Percentiles rank a stretch among this genome's conserved stretches.
These are phyloP conservation scores for Colletotrichum sp. DNA, from an alignment of 2,329 filamentous ascomycete genomes.

Conservation along the genomic window DNA sequence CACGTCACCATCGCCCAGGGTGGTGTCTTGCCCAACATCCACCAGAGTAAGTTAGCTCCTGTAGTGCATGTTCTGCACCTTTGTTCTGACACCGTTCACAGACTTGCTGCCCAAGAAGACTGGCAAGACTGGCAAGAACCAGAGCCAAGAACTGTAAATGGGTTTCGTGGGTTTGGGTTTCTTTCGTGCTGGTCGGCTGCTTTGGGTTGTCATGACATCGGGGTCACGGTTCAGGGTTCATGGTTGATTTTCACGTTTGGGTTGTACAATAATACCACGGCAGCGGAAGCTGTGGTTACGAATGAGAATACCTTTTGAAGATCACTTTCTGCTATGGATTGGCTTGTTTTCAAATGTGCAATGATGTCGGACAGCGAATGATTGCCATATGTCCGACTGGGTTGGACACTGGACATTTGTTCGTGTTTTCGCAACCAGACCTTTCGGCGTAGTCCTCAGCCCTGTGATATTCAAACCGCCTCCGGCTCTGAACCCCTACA, in stretches of 20 bases:
- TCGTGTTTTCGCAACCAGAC: too few relatives aligned
- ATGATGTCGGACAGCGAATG: too few relatives aligned
- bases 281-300: conserved; percentile 57
- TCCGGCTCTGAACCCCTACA: too few relatives aligned
- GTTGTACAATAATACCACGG: conserved; percentile 78
- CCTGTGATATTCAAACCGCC: too few relatives aligned
- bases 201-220: conserved; percentile 82
- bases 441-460: too few relatives aligned
- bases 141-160: conserved; percentile 91
- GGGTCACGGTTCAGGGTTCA: conserved; percentile 81
- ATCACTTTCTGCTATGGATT: conserved; percentile 24
- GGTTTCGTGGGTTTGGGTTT: conserved; percentile 53
- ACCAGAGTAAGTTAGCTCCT: conserved; percentile 76
- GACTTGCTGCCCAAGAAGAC: conserved; percentile 99
- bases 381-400: too few relatives aligned
- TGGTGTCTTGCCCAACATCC: conserved; percentile 96
- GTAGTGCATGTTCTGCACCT: not conserved
- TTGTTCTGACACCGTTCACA: conserved; percentile 51
- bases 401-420: too few relatives aligned
- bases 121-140: conserved; percentile 88
- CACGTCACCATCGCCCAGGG: conserved; percentile 97
- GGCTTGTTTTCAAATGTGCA: not conserved
- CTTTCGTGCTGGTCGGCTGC: conserved; percentile 64
- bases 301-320: conserved; percentile 63
- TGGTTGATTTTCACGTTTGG: conserved; percentile 62